Percentiles rank a stretch among this genome's conserved stretches.
Evolutionary conservation across 345 rosid species (phyloP).

Genomic region (Aquilaria sinensis): DNA sequence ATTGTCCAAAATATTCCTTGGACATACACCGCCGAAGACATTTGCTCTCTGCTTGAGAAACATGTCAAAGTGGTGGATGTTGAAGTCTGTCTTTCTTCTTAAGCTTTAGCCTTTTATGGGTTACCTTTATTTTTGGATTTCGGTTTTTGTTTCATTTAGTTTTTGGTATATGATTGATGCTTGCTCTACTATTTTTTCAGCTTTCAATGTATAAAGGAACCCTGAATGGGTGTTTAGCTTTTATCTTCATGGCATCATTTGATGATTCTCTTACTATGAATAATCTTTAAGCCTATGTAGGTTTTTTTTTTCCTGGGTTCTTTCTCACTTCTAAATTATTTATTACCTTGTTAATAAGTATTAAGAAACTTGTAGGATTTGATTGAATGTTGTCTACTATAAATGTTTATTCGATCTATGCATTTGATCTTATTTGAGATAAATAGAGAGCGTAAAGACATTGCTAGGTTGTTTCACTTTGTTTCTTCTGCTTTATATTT

Average conservation of each 20-base stretch:
- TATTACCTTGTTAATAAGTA: too few species aligned
- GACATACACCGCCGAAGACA: slow-evolving; percentile 59
- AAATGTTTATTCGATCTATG: too few species aligned
- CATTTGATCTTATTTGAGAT: too few species aligned
- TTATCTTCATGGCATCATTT: slow-evolving; percentile 70
- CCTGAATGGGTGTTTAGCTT: slow-evolving; percentile 70
- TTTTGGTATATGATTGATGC: slow-evolving; percentile 10
- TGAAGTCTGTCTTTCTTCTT: slow-evolving; percentile 59
- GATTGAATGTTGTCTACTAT: too few species aligned
- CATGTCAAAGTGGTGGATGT: slow-evolving; percentile 39
- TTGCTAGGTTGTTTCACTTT: too few species aligned
- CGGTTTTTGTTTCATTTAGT: not conserved
- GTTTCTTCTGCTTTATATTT: too few species aligned
- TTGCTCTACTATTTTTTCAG: not conserved
- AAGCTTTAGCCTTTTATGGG: not conserved
- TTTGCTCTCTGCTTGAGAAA: slow-evolving; percentile 50
- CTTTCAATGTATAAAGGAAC: slow-evolving; percentile 72
- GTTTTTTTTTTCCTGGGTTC: too few species aligned
- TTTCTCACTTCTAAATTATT: too few species aligned
- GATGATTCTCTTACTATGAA: slow-evolving; percentile 53
- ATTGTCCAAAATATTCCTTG: slow-evolving; percentile 72
- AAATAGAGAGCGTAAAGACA: too few species aligned
- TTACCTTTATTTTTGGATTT: not conserved
- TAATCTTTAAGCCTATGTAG: too few species aligned
- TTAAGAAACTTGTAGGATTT: too few species aligned